Evolutionary conservation across 768 basidiomycete species (phyloP).

Genomic region (Mycena albidolilacea): DNA sequence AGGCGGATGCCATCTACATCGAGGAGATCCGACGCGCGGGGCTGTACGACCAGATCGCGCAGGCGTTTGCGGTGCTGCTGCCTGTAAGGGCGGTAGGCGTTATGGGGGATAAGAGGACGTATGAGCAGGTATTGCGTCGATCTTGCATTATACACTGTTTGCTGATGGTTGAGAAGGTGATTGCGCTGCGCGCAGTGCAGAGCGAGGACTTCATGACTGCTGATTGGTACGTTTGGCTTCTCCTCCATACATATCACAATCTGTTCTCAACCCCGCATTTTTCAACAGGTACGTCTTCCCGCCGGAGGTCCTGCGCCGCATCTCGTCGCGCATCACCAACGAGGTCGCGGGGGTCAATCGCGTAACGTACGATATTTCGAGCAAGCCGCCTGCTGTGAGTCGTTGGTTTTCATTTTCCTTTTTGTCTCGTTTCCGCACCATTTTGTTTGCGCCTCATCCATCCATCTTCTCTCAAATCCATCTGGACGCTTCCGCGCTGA

Average conservation of each 20-base stretch:
- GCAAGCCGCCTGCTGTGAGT: slow-evolving; percentile 93
- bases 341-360: slow-evolving; percentile 98
- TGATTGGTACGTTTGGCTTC: slow-evolving; percentile 79
- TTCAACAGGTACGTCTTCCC: slow-evolving; percentile 92
- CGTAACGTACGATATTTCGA: slow-evolving; percentile 96
- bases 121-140: slow-evolving; percentile 80
- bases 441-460: no score
- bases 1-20: slow-evolving; percentile 96
- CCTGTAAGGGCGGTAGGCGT: slow-evolving; percentile 98
- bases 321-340: slow-evolving; percentile 98
- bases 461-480: no score
- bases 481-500: no score
- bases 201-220: slow-evolving; percentile 99
- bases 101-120: slow-evolving; percentile 96
- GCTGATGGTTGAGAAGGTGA: slow-evolving; percentile 67
- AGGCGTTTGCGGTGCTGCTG: slow-evolving; percentile 95
- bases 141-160: not conserved
- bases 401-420: not conserved
- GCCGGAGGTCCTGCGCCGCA: slow-evolving; percentile 86
- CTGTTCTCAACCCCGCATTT: no score
- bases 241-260: slow-evolving; percentile 10
- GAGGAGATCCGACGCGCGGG: slow-evolving; percentile 97
- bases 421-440: no score
- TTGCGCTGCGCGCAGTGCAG: slow-evolving; percentile 94
- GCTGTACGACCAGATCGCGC: slow-evolving; percentile 93